A percentile compares a stretch with the other conserved stretches of the same genome.
These are phyloP conservation scores for Dissophora ornata DNA, from an alignment of 192 early-diverging fungal species.

Conservation along the genomic window DNA sequence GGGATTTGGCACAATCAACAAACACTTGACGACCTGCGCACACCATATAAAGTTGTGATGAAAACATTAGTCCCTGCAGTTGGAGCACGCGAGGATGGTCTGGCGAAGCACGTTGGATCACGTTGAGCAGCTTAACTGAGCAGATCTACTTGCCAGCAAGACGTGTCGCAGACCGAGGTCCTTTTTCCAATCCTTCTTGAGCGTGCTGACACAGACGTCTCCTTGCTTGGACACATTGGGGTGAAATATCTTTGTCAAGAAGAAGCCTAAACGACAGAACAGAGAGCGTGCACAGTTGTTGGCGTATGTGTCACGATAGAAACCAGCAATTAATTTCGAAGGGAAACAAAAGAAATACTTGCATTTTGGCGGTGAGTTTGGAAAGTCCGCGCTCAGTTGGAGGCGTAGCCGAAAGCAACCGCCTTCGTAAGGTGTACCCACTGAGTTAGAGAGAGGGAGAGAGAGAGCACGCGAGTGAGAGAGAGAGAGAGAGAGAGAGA, in stretches of 20 bases:
- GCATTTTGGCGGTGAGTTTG: constrained; percentile 87
- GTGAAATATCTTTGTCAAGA: constrained; percentile 96
- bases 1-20: constrained; percentile 94
- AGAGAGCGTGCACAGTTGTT: too few species aligned
- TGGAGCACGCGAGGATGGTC: constrained; percentile 2
- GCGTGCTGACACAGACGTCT: constrained; percentile 95
- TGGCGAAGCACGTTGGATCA: too few species aligned
- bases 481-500: neutral
- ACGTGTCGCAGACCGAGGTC: constrained; percentile 87
- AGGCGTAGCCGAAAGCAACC: constrained; percentile 83
- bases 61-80: too few species aligned
- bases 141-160: constrained; percentile 79
- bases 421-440: constrained; percentile 85
- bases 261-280: constrained; percentile 64
- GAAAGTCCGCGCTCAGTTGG: constrained; percentile 78
- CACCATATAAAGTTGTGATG: neutral
- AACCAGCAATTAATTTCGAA: too few species aligned
- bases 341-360: constrained; percentile 12
- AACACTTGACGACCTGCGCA: constrained; percentile 92
- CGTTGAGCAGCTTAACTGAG: too few species aligned
- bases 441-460: constrained; percentile 28
- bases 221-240: constrained; percentile 91
- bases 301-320: too few species aligned
- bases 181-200: constrained; percentile 97
- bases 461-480: neutral